These are phyloP conservation scores for Coemansia sp. DNA, from an alignment of 192 early-diverging fungal genomes.

Conservation along the genomic window DNA sequence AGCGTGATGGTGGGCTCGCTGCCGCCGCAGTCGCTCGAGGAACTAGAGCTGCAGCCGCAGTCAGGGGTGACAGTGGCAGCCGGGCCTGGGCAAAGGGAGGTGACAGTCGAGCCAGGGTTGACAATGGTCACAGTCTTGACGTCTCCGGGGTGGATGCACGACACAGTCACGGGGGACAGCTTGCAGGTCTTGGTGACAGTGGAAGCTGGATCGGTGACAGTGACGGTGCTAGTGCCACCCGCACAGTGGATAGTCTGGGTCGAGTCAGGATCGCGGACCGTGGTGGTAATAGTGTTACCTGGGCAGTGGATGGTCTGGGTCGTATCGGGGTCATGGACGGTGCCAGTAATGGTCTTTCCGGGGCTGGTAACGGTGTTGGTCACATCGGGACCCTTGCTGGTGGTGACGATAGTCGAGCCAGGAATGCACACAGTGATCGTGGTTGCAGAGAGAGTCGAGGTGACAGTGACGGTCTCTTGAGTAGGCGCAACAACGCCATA, in stretches of 20 bases:
- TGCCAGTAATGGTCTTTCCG: conserved; percentile 30
- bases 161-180: conserved; percentile 47
- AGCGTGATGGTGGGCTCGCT: conserved; percentile 51
- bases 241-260: conserved; percentile 26
- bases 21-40: neutral
- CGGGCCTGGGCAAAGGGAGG: conserved; percentile 30
- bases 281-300: conserved; percentile 31
- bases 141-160: conserved; percentile 47
- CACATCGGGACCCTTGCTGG: conserved; percentile 14
- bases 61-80: conserved; percentile 29
- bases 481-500: conserved; percentile 20
- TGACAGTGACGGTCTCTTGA: conserved; percentile 19
- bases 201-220: conserved; percentile 26
- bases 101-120: conserved; percentile 43
- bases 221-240: conserved; percentile 25
- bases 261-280: conserved; percentile 31
- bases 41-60: conserved; percentile 1
- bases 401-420: conserved; percentile 24
- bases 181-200: conserved; percentile 50
- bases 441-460: conserved; percentile 20
- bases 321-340: conserved; percentile 14
- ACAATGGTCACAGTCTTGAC: conserved; percentile 50
- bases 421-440: conserved; percentile 30
- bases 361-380: conserved; percentile 34
- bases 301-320: conserved; percentile 31